Conservation (phyloP, 345 rosid genomes). For the Populus tremula region DNA sequence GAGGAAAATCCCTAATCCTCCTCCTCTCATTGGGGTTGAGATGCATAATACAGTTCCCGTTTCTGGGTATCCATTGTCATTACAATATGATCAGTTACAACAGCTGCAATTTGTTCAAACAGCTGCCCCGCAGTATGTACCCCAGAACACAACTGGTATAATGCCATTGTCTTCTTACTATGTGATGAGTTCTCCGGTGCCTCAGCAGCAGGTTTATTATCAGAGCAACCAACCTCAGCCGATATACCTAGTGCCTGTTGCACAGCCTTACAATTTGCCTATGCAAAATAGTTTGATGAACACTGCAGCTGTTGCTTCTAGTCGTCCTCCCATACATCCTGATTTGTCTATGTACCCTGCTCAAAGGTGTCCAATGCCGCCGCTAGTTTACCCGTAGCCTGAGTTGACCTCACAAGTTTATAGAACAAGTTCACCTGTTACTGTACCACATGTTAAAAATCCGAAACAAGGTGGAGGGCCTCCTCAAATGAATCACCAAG, state of each 20-base stretch:
- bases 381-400: slow-evolving; percentile 27
- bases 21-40: slow-evolving; percentile 19
- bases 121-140: slow-evolving; percentile 30
- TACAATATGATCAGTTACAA: slow-evolving; percentile 41
- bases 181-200: slow-evolving; percentile 32
- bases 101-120: slow-evolving; percentile 38
- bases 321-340: slow-evolving; percentile 34
- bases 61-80: slow-evolving; percentile 42
- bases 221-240: slow-evolving; percentile 49
- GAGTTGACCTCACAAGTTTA: slow-evolving; percentile 42
- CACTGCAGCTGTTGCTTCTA: slow-evolving; percentile 11
- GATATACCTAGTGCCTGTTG: slow-evolving; percentile 42
- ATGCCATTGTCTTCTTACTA: slow-evolving; percentile 40
- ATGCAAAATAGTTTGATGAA: slow-evolving; percentile 33
- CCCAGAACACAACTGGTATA: slow-evolving; percentile 33
- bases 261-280: slow-evolving; percentile 33
- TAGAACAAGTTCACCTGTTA: slow-evolving; percentile 22
- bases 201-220: slow-evolving; percentile 41
- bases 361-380: slow-evolving; percentile 28
- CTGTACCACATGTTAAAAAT: slow-evolving; percentile 19
- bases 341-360: slow-evolving; percentile 23
- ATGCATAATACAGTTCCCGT: slow-evolving; percentile 33
- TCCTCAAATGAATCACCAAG: slow-evolving; percentile 36
- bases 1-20: slow-evolving; percentile 19
- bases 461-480: slow-evolving; percentile 23